Base-by-base conservation (phyloP, 805 yeast species). In the Candida caryicola region DNA sequence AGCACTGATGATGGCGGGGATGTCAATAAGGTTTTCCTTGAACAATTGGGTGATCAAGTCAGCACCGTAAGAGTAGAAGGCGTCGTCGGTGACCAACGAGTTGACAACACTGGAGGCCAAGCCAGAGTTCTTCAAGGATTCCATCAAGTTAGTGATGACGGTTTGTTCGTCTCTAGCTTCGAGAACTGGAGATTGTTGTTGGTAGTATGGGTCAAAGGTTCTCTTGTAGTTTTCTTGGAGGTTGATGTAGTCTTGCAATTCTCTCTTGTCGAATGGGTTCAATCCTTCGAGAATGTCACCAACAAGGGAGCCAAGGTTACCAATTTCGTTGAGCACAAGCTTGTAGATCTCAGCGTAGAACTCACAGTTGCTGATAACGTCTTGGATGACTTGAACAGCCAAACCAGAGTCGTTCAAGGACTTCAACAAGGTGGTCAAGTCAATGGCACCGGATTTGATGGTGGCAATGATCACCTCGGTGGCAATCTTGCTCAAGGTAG, bases 381-480 rank as follows among this genome's bases (percentile, higher is more conserved):
- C 55, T 37, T 62, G 43, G 40, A 68, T 64, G 33, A 66, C 67
- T 15, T 48, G 51, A 26, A 51, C 60, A 29, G 69, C 69, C 43
- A 68, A 61, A 29, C 74, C 74, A 27, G 73, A 66, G 38, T 68
- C 66, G 43, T 59, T 61, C 48, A 68, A 61, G 21, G 71, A 59
- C 29, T 54, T 63, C 44, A 66, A 56, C 46, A 68, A 64, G 6
- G 71, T 64, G 37, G 54, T 51, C 41, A 68, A 43, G 32, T 66
- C 56, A 33, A 68, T 51, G 28, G 44, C 21, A 44, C 65, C 66
- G 40, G 52, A 50, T 47, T 66, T 59, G 41, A 68, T 51, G 33
- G 58, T 47, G 4, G 45, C 44, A 27, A 59, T 50, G 39, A 59
- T 56, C 17, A 59, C 59, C 5, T 55, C 36, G 27, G 59, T 49